These are phyloP conservation scores for Zelonia costaricensis DNA, from an alignment of 208 protist species.

Conservation along the genomic window DNA sequence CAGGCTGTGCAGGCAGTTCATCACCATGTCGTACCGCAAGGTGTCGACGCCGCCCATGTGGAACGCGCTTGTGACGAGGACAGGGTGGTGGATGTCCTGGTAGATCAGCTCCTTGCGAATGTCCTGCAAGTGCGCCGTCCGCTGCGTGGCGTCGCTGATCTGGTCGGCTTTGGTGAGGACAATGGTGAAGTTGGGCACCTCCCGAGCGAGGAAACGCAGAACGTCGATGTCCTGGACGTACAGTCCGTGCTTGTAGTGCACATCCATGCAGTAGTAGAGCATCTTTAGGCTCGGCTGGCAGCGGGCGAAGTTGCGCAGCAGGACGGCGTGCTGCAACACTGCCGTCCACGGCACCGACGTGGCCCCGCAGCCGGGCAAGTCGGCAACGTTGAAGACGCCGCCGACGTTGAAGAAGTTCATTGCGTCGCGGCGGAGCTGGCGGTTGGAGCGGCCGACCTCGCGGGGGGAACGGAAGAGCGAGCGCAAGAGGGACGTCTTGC, in stretches of 20 bases:
- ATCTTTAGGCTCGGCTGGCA: constrained; percentile 87
- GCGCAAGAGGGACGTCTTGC: constrained; percentile 80
- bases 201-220: constrained; percentile 74
- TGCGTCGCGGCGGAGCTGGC: constrained; percentile 67
- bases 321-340: constrained; percentile 79
- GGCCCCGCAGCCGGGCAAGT: constrained; percentile 81
- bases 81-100: constrained; percentile 83
- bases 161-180: constrained; percentile 87
- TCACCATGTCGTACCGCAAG: constrained; percentile 90
- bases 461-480: constrained; percentile 73
- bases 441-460: constrained; percentile 77
- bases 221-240: constrained; percentile 89
- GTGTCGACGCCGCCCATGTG: constrained; percentile 87
- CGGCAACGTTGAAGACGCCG: constrained; percentile 82
- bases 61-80: constrained; percentile 86
- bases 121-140: constrained; percentile 51
- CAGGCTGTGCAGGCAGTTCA: constrained; percentile 81
- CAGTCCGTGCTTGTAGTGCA: constrained; percentile 83
- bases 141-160: constrained; percentile 45
- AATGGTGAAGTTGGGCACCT: constrained; percentile 91
- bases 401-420: constrained; percentile 92
- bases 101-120: constrained; percentile 78
- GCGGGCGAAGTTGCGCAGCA: constrained; percentile 81
- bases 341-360: constrained; percentile 84
- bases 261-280: constrained; percentile 92